Conservation (phyloP, 345 rosid species). For the Acer negundo region DNA sequence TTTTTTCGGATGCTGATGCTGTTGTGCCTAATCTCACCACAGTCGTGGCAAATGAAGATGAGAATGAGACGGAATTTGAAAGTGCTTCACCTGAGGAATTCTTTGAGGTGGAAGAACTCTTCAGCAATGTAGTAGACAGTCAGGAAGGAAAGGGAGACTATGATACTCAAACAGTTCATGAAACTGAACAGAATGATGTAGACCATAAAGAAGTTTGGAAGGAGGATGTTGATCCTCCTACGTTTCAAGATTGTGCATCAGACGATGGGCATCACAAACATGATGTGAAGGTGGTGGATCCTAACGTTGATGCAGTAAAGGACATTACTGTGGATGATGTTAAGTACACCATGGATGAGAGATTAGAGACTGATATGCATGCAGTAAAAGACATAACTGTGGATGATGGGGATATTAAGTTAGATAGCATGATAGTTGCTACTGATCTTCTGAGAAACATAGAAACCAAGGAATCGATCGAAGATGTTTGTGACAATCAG, state of each 20-base stretch:
- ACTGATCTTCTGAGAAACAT: conserved; percentile 36
- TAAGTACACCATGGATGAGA: conserved; percentile 59
- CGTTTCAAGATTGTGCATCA: conserved; percentile 72
- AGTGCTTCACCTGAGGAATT: conserved; percentile 89
- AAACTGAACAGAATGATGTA: conserved; percentile 35
- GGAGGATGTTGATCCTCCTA: conserved; percentile 66
- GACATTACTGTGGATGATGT: conserved; percentile 96
- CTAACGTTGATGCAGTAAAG: conserved; percentile 64
- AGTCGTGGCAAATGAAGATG: conserved; percentile 56
- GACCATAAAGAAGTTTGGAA: conserved; percentile 62
- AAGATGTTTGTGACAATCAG: conserved; percentile 38
- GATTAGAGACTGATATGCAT: conserved; percentile 48
- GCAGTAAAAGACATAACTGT: conserved; percentile 83
- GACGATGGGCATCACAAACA: conserved; percentile 62
- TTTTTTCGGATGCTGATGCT: conserved; percentile 78
- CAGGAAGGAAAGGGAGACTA: conserved; percentile 59
- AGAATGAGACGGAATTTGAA: conserved; percentile 46
- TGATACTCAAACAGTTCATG: conserved; percentile 35
- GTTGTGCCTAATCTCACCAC: conserved; percentile 58
- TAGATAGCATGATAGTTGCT: conserved; percentile 28
- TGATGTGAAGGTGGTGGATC: conserved; percentile 48
- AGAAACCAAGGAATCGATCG: conserved; percentile 40
- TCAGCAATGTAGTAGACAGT: conserved; percentile 66
- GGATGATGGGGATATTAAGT: conserved; percentile 65
- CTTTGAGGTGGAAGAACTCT: conserved; percentile 97